Evolutionary conservation across 208 protist genomes (phyloP).

Genomic region (Trypanosoma cruzi): DNA sequence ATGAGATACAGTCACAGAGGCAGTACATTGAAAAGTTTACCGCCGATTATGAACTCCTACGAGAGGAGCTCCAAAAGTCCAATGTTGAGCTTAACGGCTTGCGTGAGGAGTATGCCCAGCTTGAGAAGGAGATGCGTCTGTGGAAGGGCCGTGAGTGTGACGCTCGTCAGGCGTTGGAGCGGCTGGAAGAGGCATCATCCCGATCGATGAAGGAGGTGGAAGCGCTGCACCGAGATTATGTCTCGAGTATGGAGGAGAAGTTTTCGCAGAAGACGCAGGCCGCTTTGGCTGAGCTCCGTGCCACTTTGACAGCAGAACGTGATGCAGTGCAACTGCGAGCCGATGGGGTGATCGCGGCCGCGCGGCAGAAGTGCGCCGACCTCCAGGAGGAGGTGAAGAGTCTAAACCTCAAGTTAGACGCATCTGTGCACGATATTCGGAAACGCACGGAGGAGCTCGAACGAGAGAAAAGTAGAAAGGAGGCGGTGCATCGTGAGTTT

Average conservation of each 20-base stretch:
- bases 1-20: constrained; percentile 4
- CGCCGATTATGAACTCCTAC: not conserved
- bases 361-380: constrained; percentile 19
- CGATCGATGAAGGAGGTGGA: constrained; percentile 7
- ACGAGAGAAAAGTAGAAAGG: constrained; percentile 31
- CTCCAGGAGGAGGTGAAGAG: constrained; percentile 20
- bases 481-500: constrained; percentile 11
- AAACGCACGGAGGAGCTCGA: constrained; percentile 25
- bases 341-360: constrained; percentile 17
- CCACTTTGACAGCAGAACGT: constrained; percentile 16
- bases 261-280: constrained; percentile 15
- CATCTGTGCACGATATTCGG: constrained; percentile 31
- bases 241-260: not conserved
- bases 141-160: constrained; percentile 15
- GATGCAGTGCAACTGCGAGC: constrained; percentile 21
- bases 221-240: constrained; percentile 7
- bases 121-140: constrained; percentile 25
- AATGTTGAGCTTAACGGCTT: not conserved
- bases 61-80: not conserved
- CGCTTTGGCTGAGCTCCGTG: constrained; percentile 26
- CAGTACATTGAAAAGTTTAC: constrained; percentile 11
- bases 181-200: constrained; percentile 18
- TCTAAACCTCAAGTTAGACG: constrained; percentile 11
- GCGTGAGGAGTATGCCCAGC: constrained; percentile 16
- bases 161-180: not conserved